Conservation (phyloP, 371 early-diverging fungal species). For the Nosema muscidifuracis region DNA sequence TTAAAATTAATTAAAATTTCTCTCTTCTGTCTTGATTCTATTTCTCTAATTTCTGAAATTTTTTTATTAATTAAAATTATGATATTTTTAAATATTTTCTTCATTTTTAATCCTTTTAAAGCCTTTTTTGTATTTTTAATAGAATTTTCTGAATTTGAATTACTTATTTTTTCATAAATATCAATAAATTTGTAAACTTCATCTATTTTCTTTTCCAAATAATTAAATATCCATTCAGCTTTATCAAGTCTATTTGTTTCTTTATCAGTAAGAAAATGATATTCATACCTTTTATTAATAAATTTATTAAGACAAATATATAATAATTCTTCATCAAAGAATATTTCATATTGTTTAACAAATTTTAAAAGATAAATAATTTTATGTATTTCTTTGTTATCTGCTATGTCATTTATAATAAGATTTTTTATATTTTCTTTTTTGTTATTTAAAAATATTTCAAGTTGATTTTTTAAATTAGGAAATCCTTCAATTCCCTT, state of each 20-base stretch:
- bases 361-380: constrained; percentile 49
- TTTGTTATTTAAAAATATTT: constrained; percentile 19
- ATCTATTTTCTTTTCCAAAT: constrained; percentile 38
- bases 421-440: constrained; percentile 36
- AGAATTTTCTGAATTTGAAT: background rate
- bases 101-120: background rate
- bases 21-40: constrained; percentile 52
- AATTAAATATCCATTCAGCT: constrained; percentile 63
- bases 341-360: constrained; percentile 38
- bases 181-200: constrained; percentile 31
- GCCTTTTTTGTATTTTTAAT: background rate
- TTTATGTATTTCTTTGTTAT: constrained; percentile 40
- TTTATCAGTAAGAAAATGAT: constrained; percentile 61
- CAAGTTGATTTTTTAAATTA: constrained; percentile 35
- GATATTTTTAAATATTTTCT: background rate
- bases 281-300: constrained; percentile 43
- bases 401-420: constrained; percentile 12
- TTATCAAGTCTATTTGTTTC: constrained; percentile 63
- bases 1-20: constrained; percentile 55
- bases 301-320: constrained; percentile 28
- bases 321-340: constrained; percentile 39
- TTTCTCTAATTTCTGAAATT: constrained; percentile 46
- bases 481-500: constrained; percentile 29
- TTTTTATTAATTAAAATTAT: constrained; percentile 45
- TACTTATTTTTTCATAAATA: constrained; percentile 22